phyloP scores from a whole-genome alignment of 352 stramenopile genomes.

The Pythium dissimile region DNA sequence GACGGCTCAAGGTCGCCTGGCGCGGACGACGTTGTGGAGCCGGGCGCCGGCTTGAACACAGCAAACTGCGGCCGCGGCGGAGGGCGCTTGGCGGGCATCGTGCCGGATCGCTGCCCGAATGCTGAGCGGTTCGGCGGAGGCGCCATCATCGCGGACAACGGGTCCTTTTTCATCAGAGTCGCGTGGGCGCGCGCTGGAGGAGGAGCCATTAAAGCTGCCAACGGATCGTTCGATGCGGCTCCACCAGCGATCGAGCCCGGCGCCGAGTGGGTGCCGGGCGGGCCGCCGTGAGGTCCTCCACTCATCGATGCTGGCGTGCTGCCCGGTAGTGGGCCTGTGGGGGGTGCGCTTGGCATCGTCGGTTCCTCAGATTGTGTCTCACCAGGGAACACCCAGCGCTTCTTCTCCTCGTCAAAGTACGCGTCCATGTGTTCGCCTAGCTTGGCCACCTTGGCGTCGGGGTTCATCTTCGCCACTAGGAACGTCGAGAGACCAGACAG shows the following conservation, averaged over 20 bases:
- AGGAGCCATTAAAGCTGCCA: conserved; percentile 80
- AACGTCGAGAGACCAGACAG: conserved; percentile 61
- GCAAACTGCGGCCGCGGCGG: conserved; percentile 80
- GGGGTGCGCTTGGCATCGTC: conserved; percentile 61
- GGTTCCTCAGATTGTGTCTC: conserved; percentile 64
- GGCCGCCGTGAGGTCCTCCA: conserved; percentile 29
- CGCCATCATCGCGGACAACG: conserved; percentile 84
- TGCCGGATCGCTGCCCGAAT: conserved; percentile 32
- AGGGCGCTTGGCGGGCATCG: conserved; percentile 34
- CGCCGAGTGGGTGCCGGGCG: conserved; percentile 52
- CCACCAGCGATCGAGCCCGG: conserved; percentile 60
- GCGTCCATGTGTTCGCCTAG: conserved; percentile 75
- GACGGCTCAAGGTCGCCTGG: conserved; percentile 9
- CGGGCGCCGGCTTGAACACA: conserved; percentile 76
- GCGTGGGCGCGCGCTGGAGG: conserved; percentile 48
- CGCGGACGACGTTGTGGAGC: conserved; percentile 20
- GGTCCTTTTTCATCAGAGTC: conserved; percentile 80
- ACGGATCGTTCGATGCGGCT: conserved; percentile 43
- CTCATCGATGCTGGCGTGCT: conserved; percentile 40
- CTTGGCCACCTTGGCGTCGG: conserved; percentile 79
- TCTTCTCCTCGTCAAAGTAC: conserved; percentile 78
- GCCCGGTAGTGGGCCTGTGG: conserved; percentile 54
- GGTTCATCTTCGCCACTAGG: conserved; percentile 77
- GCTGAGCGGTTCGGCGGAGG: conserved; percentile 50
- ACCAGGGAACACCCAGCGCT: conserved; percentile 87